Evolutionary conservation across 1,284 basidiomycete species (phyloP), one percentile per base, ranked within the genome.

Genomic region (Calocybe gambosa): DNA sequence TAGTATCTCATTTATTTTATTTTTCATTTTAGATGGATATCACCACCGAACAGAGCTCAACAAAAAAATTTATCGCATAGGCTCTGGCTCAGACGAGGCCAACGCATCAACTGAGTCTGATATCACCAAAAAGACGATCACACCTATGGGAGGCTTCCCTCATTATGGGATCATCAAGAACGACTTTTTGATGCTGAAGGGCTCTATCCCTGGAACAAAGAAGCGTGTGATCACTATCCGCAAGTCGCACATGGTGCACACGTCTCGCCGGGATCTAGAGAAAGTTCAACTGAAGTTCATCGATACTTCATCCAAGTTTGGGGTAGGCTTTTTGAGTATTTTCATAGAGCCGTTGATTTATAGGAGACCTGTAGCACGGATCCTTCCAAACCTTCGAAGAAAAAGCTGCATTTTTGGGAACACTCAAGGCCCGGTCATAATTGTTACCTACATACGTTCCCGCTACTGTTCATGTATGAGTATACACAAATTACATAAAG

Each of bases 21-120:
- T 46, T 20, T 29, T 26, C 35, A 51, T 26, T 53, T 16, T 53
- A 90, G 87, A 96, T 69, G 95, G 95, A 67, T 99, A 98, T 81
- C 94, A 98, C 70, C 93, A 97, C 77, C 92, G 95, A 68, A 98
- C 94, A 48, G 89, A 92, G 71, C 78, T 94, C 63, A 98, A 97
- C 85, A 96, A 97, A 83, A 97, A 97, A 80, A 85, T 96, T 69
- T 99, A 97, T 84, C 90, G 96, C 58, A 84, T 99, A 59, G 91
- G 89, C 58, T 77, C 82, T 60, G 94, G 86, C 57, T 62, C 71
- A 39, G 90, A 95, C 63, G 80, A 84, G 38, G 76, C 69, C 54
- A 97, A 94, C 57, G 96, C 93, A 31, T 85, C 93, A 48, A 99
- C 96, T 42, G 93, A 95, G 57, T 84, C 85, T 53, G 93, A 97